A percentile compares a stretch with the other conserved stretches of the same genome.
Evolutionary conservation across 164 flowering plant species (phyloP).

Genomic region (Chimonanthus praecox): DNA sequence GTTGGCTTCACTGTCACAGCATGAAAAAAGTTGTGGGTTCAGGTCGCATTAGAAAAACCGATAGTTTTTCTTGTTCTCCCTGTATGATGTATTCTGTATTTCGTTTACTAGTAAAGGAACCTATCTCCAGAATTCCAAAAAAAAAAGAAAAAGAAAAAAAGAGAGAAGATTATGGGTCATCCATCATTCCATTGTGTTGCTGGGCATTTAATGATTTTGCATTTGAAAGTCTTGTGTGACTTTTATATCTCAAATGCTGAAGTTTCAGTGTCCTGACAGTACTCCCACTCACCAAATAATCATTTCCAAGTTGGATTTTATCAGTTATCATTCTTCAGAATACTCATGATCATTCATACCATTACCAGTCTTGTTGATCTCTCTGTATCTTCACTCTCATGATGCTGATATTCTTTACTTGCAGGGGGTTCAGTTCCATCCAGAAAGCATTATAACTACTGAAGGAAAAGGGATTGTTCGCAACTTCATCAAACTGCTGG

Average conservation of each 20-base stretch:
- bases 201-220: not conserved
- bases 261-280: not conserved
- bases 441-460: conserved; percentile 66
- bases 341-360: not conserved
- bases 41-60: no score
- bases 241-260: not conserved
- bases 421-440: conserved; percentile 86
- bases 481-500: conserved; percentile 51
- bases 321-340: not conserved
- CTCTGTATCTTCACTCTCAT: not conserved
- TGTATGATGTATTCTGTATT: no score
- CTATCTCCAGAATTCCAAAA: no score
- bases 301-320: not conserved
- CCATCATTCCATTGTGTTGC: no score
- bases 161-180: no score
- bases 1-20: no score
- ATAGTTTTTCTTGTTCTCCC: no score
- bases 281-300: not conserved
- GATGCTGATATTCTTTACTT: conserved; percentile 1
- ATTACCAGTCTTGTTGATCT: not conserved
- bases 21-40: no score
- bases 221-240: not conserved
- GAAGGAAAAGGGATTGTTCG: conserved; percentile 55
- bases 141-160: no score
- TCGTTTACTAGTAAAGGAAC: no score